Conservation (phyloP, 176 grass and related monocot genomes). For the Aegilops bicornis region DNA sequence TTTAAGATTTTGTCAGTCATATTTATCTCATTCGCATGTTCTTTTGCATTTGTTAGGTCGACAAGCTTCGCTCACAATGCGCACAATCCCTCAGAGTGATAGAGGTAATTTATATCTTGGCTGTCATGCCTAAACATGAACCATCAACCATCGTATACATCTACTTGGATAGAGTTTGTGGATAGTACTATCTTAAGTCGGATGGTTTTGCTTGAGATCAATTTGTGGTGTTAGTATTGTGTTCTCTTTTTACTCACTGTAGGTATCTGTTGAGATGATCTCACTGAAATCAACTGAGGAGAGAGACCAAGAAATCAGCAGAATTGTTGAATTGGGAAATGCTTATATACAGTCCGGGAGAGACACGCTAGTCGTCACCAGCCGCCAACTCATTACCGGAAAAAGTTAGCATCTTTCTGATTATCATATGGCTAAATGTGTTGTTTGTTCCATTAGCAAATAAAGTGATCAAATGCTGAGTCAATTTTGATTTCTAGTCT, state of each 20-base stretch:
- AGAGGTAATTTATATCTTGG: slow-evolving; percentile 62
- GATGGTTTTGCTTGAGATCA: slow-evolving; percentile 25
- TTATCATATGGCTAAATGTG: background rate
- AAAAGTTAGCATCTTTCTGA: slow-evolving; percentile 62
- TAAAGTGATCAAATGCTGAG: background rate
- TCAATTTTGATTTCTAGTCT: slow-evolving; percentile 16
- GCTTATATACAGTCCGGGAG: slow-evolving; percentile 70
- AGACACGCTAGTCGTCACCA: slow-evolving; percentile 90
- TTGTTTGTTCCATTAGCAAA: background rate
- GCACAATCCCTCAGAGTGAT: slow-evolving; percentile 59
- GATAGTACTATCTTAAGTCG: background rate
- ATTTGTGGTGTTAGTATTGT: slow-evolving; percentile 10
- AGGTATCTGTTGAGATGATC: slow-evolving; percentile 87
- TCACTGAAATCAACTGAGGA: slow-evolving; percentile 74
- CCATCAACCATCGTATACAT: background rate
- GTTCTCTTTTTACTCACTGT: slow-evolving; percentile 33
- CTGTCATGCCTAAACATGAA: slow-evolving; percentile 21
- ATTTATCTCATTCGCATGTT: slow-evolving; percentile 26
- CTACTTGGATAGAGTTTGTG: slow-evolving; percentile 6
- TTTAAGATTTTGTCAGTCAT: background rate
- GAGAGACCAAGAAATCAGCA: slow-evolving; percentile 77
- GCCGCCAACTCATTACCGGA: slow-evolving; percentile 80
- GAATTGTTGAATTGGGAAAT: slow-evolving; percentile 68
- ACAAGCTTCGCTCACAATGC: slow-evolving; percentile 63
- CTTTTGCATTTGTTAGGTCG: slow-evolving; percentile 61